Percentiles rank a stretch among this genome's conserved stretches.
phyloP scores from a whole-genome alignment of 345 rosid species.

The Gossypium arboreum region DNA sequence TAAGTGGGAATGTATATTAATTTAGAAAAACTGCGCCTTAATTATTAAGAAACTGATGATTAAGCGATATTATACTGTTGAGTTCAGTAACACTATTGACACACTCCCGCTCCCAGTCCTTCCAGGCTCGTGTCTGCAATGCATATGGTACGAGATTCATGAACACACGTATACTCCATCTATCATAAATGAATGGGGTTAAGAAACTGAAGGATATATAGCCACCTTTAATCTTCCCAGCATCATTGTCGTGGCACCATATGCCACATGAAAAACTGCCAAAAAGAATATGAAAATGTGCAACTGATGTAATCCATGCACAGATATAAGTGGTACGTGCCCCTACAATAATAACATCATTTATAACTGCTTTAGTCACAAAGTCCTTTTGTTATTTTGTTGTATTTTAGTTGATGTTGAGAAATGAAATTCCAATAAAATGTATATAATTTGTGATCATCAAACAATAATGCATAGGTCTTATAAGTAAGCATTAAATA shows the following conservation, averaged over 20 bases:
- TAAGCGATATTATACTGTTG: conserved; percentile 28
- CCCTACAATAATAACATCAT: conserved; percentile 44
- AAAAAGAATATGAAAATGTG: conserved; percentile 92
- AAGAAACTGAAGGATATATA: not conserved
- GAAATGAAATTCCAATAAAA: too few species aligned
- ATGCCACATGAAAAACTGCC: conserved; percentile 84
- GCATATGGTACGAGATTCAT: not conserved
- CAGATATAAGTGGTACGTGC: conserved; percentile 71
- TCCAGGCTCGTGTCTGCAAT: conserved; percentile 84
- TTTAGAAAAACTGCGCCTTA: too few species aligned
- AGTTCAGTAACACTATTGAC: conserved; percentile 24
- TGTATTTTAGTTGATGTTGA: too few species aligned
- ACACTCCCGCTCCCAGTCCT: conserved; percentile 65
- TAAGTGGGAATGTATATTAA: too few species aligned
- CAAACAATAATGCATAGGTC: too few species aligned
- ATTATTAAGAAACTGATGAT: not conserved
- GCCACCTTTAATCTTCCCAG: conserved; percentile 87
- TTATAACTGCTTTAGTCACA: conserved; percentile 1
- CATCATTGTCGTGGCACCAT: conserved; percentile 75
- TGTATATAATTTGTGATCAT: too few species aligned
- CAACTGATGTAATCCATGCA: conserved; percentile 78
- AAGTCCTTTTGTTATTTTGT: not conserved
- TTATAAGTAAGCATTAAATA: not conserved
- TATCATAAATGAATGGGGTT: not conserved
- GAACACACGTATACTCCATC: not conserved